Conservation (phyloP, 345 rosid genomes). For the Raphanus raphanistrum region DNA sequence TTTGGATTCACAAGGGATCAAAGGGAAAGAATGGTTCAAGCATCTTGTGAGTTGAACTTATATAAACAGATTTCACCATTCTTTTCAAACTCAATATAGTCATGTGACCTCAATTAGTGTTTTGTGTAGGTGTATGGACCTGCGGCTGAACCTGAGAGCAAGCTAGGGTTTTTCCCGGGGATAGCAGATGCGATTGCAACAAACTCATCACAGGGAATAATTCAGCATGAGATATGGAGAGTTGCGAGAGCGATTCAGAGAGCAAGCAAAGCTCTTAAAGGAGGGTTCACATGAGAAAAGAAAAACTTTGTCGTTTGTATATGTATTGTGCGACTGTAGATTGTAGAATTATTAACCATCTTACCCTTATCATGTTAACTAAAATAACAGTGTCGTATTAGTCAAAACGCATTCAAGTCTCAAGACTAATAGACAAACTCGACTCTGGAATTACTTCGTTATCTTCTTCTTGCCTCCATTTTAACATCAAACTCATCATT, state of each 20-base stretch:
- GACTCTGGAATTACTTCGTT: constrained; percentile 3
- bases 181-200: constrained; percentile 66
- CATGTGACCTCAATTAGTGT: background rate
- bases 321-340: constrained; percentile 26
- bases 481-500: constrained; percentile 17
- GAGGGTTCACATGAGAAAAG: constrained; percentile 44
- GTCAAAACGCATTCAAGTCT: background rate
- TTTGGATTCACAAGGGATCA: constrained; percentile 73
- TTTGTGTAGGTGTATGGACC: constrained; percentile 75
- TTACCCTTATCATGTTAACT: background rate
- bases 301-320: constrained; percentile 16
- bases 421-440: constrained; percentile 2
- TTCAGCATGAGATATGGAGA: constrained; percentile 89
- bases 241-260: constrained; percentile 84
- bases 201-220: constrained; percentile 30
- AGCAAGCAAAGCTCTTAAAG: constrained; percentile 73
- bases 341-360: constrained; percentile 21
- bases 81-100: background rate
- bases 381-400: constrained; percentile 7
- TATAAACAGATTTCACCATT: background rate
- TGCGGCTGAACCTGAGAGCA: constrained; percentile 49
- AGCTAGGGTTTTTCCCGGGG: constrained; percentile 75
- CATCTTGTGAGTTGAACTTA: constrained; percentile 66
- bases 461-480: constrained; percentile 25
- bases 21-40: constrained; percentile 83